Evolutionary conservation across 2,329 filamentous ascomycete species (phyloP), one percentile per base, ranked within the genome.

Genomic region (Myriosclerotinia duriaeana): DNA sequence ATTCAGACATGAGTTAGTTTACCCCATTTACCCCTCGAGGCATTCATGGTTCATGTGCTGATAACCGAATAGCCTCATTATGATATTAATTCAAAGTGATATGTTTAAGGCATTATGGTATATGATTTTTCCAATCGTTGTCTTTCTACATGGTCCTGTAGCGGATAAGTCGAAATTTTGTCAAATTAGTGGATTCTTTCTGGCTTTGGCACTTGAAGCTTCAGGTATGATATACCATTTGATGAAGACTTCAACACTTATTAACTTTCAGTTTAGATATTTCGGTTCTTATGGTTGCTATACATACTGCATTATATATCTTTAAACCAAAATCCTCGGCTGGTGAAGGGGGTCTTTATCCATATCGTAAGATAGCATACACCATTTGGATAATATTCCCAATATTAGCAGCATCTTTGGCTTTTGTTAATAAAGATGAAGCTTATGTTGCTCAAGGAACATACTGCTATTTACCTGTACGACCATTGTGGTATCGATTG

Each of bases 281-380:
- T 65, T 85, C 89, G 12, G 87, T 92, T 20, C 80, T 92, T 17
- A 82, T 91, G 66, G 91, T 94, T 72, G 88, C 90, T 22, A 74
- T 92, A 11, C 91, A 94, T 74, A 89, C 88, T 60, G 86, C 85
- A 3, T 78, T 92, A 14, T 90, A 89, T 76, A 88, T 94, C 63
- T 87, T 92, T 71, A 82, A 84, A 30, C 85, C 87, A 0, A 75
- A 74, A 52, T 72, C 75, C 34, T 74, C 76, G 1, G 78, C 79
- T 17, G 82, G 85, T 2, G 80, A 85, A 68, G 85, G 87, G 55
- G 90, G 90, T 0, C 81, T 94, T 0, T 91, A 91, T 74, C 86
- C 85, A 2, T 89, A 88, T 69, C 85, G 89, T 5, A 79, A 83
- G 26, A 78, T 80, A 34, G 85, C 90, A 6, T 89, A 89, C 70